Evolutionary conservation across 2,329 filamentous ascomycete genomes (phyloP), one percentile per base, ranked within the genome.

Genomic region (Chalaropsis thielavioides): DNA sequence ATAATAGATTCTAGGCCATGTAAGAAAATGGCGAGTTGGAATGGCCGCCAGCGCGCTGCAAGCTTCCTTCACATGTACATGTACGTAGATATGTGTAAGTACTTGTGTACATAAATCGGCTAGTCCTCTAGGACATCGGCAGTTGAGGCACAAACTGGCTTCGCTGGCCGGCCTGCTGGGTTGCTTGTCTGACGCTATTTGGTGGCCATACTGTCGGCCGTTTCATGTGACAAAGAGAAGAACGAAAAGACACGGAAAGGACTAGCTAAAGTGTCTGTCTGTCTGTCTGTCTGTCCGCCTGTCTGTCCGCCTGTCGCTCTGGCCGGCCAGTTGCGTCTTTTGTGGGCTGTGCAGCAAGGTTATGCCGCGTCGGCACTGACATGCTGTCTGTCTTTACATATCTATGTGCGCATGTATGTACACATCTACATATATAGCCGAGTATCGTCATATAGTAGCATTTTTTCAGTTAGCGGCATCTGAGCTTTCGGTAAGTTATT

Each of bases 381-480:
- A 58, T 46, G 43, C n/a, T n/a, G n/a, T n/a, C n/a, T n/a, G n/a
- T n/a, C n/a, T n/a, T n/a, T n/a, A n/a, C n/a, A n/a, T n/a, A n/a
- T n/a, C n/a, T n/a, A n/a, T n/a, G n/a, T n/a, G n/a, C n/a, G n/a
- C n/a, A n/a, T n/a, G n/a, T n/a, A n/a, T n/a, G n/a, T n/a, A n/a
- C n/a, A n/a, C n/a, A n/a, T n/a, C n/a, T n/a, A 19, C 43, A 46
- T n/a, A 10, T n/a, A 46, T 38, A 58, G 51, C 10, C 15, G 51
- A 58, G 43, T 35, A 58, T 35, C 51, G 51, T 58, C 51, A 58
- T 58, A 58, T 58, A 58, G 51, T 58, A 17, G 51, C 51, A 58
- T 56, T 35, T 58, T n/a, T 58, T 11, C 15, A 35, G 27, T 58
- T 31, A 27, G 24, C 24, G 15, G 24, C 24, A 58, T 4, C 41